Percentiles rank a stretch among this genome's conserved stretches.
Evolutionary conservation across 78 protist species (phyloP).

Genomic region (Salpingoeca rosetta): DNA sequence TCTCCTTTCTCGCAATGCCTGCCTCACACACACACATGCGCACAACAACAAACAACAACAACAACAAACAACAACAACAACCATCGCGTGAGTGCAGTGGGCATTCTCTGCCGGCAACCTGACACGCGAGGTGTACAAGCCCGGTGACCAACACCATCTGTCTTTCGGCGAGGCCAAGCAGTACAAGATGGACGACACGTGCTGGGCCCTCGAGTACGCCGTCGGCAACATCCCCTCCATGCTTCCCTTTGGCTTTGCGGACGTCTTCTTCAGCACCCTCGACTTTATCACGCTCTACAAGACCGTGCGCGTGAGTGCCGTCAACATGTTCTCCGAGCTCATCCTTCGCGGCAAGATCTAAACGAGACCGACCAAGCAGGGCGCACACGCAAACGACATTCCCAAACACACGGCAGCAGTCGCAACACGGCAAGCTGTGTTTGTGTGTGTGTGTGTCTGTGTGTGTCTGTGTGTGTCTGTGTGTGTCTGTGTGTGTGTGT

Average conservation of each 20-base stretch:
- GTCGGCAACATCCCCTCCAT: conserved; percentile 23
- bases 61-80: not conserved
- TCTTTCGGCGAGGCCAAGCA: not conserved
- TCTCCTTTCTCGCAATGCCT: too few relatives aligned
- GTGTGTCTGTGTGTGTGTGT: too few relatives aligned
- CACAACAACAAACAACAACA: not conserved
- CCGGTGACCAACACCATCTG: conserved; percentile 24
- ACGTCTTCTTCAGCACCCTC: conserved; percentile 19
- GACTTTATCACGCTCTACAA: conserved; percentile 1
- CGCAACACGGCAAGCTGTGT: too few relatives aligned
- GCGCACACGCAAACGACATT: too few relatives aligned
- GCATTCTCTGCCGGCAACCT: not conserved
- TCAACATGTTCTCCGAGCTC: not conserved
- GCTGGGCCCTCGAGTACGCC: conserved; percentile 39
- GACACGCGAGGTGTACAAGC: conserved; percentile 9
- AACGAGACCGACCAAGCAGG: too few relatives aligned
- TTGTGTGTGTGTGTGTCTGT: too few relatives aligned
- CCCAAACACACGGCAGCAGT: too few relatives aligned
- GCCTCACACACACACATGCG: too few relatives aligned
- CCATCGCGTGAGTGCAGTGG: too few relatives aligned
- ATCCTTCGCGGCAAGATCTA: conserved; percentile 6
- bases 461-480: too few relatives aligned
- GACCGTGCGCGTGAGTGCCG: not conserved
- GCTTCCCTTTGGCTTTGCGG: conserved; percentile 30
- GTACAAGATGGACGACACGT: not conserved